phyloP scores from a whole-genome alignment of 306 rosid genomes.

The Cucurbita ficifolia region DNA sequence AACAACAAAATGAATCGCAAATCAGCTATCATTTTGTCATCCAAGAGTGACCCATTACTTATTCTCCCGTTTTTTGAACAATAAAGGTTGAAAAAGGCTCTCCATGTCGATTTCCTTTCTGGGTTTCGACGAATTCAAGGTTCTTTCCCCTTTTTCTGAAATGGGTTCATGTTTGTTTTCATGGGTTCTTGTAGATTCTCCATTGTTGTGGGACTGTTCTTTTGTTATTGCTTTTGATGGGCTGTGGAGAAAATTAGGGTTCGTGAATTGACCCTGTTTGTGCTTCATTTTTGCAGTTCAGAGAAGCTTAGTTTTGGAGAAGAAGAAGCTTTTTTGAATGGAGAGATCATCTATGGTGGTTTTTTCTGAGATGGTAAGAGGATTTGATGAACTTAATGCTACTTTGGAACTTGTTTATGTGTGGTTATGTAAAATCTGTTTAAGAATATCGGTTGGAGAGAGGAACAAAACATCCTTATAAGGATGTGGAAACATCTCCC shows the following conservation, averaged over 20 bases:
- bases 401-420: neutral
- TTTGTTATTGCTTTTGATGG: neutral
- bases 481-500: no score
- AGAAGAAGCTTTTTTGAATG: conserved; percentile 24
- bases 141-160: neutral
- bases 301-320: conserved; percentile 8
- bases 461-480: no score
- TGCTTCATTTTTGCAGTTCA: conserved; percentile 4
- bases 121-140: neutral
- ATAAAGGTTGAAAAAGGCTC: conserved; percentile 16
- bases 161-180: neutral
- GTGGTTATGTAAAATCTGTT: neutral
- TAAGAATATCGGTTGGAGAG: neutral
- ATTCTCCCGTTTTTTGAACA: neutral
- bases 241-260: neutral
- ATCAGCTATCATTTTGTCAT: conserved; percentile 33
- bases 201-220: neutral
- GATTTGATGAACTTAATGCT: neutral
- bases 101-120: conserved; percentile 1
- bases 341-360: conserved; percentile 42
- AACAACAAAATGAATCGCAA: conserved; percentile 27
- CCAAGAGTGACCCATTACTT: conserved; percentile 17
- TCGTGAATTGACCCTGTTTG: neutral
- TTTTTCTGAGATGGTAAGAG: conserved; percentile 51
- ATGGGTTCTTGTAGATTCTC: neutral